These are phyloP conservation scores for Tulasnella sp. DNA, from an alignment of 768 basidiomycete genomes.

Conservation along the genomic window DNA sequence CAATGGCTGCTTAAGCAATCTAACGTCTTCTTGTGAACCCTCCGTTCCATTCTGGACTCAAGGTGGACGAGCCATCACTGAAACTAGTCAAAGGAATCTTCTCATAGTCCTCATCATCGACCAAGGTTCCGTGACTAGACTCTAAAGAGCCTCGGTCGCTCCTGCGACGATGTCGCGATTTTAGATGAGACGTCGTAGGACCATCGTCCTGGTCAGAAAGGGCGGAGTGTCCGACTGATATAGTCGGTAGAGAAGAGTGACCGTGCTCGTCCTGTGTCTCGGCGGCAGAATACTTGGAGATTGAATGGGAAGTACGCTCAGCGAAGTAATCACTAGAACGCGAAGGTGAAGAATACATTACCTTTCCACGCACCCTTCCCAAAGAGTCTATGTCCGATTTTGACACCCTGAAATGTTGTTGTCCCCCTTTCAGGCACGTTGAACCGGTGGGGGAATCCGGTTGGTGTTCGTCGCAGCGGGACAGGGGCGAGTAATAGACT, in stretches of 20 bases:
- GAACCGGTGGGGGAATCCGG: not conserved
- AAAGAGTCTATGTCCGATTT: not conserved
- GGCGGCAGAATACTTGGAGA: not conserved
- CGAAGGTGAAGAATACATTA: not conserved
- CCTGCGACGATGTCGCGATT: not conserved
- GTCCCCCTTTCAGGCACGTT: not conserved
- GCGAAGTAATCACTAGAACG: not conserved
- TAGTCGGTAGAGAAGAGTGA: not conserved
- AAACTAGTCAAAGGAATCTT: not conserved
- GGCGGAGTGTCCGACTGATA: not conserved
- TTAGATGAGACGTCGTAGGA: not conserved
- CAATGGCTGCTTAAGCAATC: not conserved
- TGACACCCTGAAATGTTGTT: not conserved
- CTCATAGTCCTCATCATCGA: not conserved
- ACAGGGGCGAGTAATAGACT: not conserved
- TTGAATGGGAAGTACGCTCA: not conserved
- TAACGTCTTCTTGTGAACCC: not conserved
- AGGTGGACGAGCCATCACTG: not conserved
- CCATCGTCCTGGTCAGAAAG: not conserved
- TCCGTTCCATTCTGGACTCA: not conserved
- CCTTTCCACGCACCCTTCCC: not conserved
- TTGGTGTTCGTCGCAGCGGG: not conserved
- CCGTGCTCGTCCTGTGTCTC: not conserved
- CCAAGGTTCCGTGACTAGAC: not conserved
- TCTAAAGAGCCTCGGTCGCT: not conserved